phyloP scores from a whole-genome alignment of 2,329 filamentous ascomycete species.

The Apiospora saccharicola region DNA sequence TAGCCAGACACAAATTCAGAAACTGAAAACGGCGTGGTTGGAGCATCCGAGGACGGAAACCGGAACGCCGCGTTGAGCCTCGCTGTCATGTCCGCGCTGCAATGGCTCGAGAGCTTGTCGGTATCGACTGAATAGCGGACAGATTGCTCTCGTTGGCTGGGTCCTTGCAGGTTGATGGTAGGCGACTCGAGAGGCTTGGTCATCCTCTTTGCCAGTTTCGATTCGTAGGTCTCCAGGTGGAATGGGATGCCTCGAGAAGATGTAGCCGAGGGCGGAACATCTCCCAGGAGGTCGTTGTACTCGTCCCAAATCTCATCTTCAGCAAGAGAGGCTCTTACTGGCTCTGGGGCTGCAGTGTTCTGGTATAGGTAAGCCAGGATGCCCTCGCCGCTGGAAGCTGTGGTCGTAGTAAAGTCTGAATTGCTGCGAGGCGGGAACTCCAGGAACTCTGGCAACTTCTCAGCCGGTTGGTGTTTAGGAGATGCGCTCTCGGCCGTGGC shows the following conservation, averaged over 20 bases:
- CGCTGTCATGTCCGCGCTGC: slow-evolving; percentile 62
- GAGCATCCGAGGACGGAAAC: slow-evolving; percentile 42
- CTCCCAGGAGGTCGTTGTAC: slow-evolving; percentile 87
- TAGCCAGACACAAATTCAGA: slow-evolving; percentile 52
- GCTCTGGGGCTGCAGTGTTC: slow-evolving; percentile 66
- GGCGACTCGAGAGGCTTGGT: slow-evolving; percentile 55
- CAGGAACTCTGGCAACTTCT: slow-evolving; percentile 70
- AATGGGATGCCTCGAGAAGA: slow-evolving; percentile 66
- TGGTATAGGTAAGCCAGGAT: slow-evolving; percentile 65
- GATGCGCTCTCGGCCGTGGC: slow-evolving; percentile 43
- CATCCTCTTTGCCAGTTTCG: slow-evolving; percentile 45
- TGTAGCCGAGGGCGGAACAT: slow-evolving; percentile 60
- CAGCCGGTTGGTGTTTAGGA: slow-evolving; percentile 32
- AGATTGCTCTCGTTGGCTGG: slow-evolving; percentile 34
- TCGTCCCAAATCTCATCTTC: slow-evolving; percentile 96
- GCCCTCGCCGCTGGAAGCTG: slow-evolving; percentile 73
- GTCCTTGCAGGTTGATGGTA: slow-evolving; percentile 45
- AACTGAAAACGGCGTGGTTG: slow-evolving; percentile 52
- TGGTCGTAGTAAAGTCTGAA: slow-evolving; percentile 66
- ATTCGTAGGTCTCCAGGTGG: slow-evolving; percentile 59
- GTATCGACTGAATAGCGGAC: slow-evolving; percentile 44
- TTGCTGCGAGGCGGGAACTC: slow-evolving; percentile 76
- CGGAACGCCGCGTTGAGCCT: slow-evolving; percentile 58
- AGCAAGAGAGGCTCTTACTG: slow-evolving; percentile 63
- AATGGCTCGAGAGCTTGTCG: slow-evolving; percentile 55